Base-by-base conservation (phyloP, 1,139 yeast genomes). In the Chernovozyma sophiae-reginae region DNA sequence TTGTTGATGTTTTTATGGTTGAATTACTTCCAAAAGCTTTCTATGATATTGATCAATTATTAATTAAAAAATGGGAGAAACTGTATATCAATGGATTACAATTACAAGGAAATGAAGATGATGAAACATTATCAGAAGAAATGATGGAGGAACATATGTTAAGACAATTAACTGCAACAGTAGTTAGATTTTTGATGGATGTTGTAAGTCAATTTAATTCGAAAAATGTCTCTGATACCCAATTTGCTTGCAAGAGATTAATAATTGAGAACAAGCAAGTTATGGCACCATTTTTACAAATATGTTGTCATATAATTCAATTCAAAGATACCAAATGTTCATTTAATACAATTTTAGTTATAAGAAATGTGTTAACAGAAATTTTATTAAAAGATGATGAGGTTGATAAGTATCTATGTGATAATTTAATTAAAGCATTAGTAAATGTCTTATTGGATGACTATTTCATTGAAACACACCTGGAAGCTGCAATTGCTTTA, bases 71-170 rank as follows among this genome's bases (percentile, higher is more conserved):
- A 56, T 92, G 99, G 99, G 79, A 74, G 20, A 72, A 75, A 43
- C 85, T 81, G 10, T 77, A 81, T 54, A 68, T 71, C 47, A 72
- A 73, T 42, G 95, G 95, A n/a, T 63, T 83, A 38, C 84, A 79
- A 51, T 64, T 81, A 37, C 80, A 74, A 48, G 85, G 85, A 1
- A 75, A 74, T 43, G 85, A 77, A 45, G 86, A 81, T 43, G 95
- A 86, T 49, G 94, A 83, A 40, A 82, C 87, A 14, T 70, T 94
- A 49, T 82, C 94, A n/a, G 97, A 90, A 53, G 98, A 92, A 56
- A 92, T 92, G 95, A 84, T 92, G 86, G 97, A 92, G 49, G 98
- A 92, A 56, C 96, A 92, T 57, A 74, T 92, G 71, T 68, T 92
- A 44, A 71, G 98, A 45, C 97, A 92, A 58, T 72, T 92, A 38